Percentiles rank a stretch among this genome's conserved stretches.
These are phyloP conservation scores for Candida ipomoeae DNA, from an alignment of 805 yeast species.

Conservation along the genomic window DNA sequence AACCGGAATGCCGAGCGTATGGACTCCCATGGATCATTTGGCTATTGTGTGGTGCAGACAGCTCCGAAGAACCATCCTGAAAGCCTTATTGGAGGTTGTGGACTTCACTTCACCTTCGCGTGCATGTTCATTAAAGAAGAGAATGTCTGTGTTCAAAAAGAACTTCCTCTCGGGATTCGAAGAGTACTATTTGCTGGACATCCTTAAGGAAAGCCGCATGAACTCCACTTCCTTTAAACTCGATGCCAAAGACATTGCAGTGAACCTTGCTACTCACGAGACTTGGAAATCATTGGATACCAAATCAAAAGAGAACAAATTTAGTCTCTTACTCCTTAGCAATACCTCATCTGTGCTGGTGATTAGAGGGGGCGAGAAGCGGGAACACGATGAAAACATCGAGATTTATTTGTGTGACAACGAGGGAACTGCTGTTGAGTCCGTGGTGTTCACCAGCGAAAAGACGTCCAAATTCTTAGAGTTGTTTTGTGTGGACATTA, in stretches of 20 bases:
- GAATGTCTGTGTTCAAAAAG: conserved; percentile 57
- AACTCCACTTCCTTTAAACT: conserved; percentile 5
- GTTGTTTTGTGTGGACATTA: conserved; percentile 12
- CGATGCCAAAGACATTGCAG: conserved; percentile 10
- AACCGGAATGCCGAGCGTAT: conserved; percentile 82
- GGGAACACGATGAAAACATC: background rate
- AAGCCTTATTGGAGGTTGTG: conserved; percentile 54
- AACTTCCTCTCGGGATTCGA: conserved; percentile 57
- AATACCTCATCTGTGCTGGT: conserved; percentile 13
- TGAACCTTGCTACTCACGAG: conserved; percentile 7
- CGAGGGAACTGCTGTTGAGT: conserved; percentile 3
- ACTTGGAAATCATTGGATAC: conserved; percentile 9
- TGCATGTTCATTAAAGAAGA: conserved; percentile 47
- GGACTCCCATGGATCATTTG: conserved; percentile 92
- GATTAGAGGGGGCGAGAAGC: conserved; percentile 5
- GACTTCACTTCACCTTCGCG: conserved; percentile 45
- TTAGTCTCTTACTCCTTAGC: conserved; percentile 11
- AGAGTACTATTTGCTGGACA: conserved; percentile 27
- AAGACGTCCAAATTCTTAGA: conserved; percentile 32
- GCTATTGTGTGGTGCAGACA: conserved; percentile 98
- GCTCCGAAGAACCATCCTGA: conserved; percentile 59
- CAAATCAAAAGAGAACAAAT: background rate
- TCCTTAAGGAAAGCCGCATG: background rate
- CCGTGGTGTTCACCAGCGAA: conserved; percentile 36
- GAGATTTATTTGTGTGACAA: conserved; percentile 14